phyloP scores from a whole-genome alignment of 345 rosid species.

The Psidium friedrichsthalianum region DNA sequence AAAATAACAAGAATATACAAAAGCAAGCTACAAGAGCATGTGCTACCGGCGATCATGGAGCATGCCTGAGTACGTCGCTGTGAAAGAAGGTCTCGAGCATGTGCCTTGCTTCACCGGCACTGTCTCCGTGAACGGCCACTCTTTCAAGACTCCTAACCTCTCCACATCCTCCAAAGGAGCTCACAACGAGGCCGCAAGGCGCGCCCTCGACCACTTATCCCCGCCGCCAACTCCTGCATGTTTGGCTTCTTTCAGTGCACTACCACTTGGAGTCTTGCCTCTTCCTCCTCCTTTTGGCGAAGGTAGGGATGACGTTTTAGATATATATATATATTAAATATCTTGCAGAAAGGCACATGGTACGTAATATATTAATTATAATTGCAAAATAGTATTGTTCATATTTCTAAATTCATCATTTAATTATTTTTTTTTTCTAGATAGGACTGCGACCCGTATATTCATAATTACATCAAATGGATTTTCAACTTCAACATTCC shows the following conservation, averaged over 20 bases:
- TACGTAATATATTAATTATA: too few relatives aligned
- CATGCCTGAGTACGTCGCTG: conserved; percentile 10
- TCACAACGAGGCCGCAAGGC: conserved; percentile 22
- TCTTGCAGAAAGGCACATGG: too few relatives aligned
- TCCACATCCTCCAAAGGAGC: conserved; percentile 15
- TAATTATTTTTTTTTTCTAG: too few relatives aligned
- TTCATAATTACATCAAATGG: too few relatives aligned
- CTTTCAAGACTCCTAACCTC: conserved; percentile 1
- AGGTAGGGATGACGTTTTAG: neutral
- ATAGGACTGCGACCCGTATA: too few relatives aligned
- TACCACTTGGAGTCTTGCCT: neutral
- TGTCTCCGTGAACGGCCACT: conserved; percentile 18
- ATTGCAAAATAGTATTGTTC: too few relatives aligned
- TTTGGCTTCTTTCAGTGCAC: too few relatives aligned
- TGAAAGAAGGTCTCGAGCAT: conserved; percentile 17
- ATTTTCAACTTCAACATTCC: too few relatives aligned
- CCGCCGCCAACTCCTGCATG: too few relatives aligned
- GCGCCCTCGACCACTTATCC: conserved; percentile 14
- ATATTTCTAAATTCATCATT: too few relatives aligned
- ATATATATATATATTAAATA: too few relatives aligned
- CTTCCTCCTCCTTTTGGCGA: neutral
- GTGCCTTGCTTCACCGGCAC: conserved; percentile 15
- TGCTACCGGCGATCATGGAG: conserved; percentile 15
- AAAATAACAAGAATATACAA: conserved; percentile 12
- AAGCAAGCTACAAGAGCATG: conserved; percentile 20